Conservation (phyloP, 768 basidiomycete genomes). For the Boletus vinaceobasis region DNA sequence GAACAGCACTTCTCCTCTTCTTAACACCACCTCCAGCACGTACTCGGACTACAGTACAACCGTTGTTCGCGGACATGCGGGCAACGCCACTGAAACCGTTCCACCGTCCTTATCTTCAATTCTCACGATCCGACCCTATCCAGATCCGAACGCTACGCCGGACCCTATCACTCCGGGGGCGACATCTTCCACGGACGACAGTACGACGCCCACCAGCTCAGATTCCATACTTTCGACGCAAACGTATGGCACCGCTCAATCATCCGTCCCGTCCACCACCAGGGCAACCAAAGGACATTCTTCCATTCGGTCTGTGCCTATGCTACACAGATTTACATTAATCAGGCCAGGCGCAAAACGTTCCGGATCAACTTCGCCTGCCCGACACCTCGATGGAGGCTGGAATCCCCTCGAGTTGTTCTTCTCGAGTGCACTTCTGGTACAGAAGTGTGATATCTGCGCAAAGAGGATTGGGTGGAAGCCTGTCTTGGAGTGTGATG, state of each 20-base stretch:
- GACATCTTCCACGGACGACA: conserved; percentile 25
- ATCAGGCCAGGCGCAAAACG: conserved; percentile 76
- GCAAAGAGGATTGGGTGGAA: conserved; percentile 83
- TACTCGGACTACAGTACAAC: conserved; percentile 68
- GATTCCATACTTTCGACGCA: conserved; percentile 55
- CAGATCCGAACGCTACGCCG: conserved; percentile 46
- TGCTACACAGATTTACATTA: conserved; percentile 83
- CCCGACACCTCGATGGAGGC: conserved; percentile 32
- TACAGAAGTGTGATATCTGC: conserved; percentile 81
- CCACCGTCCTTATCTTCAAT: conserved; percentile 66
- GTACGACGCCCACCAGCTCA: conserved; percentile 38
- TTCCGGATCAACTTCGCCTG: conserved; percentile 28
- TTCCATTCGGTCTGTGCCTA: conserved; percentile 53
- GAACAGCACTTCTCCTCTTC: conserved; percentile 53
- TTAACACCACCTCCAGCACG: conserved; percentile 42
- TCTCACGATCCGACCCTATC: conserved; percentile 61
- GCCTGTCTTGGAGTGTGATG: conserved; percentile 82
- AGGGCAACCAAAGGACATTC: conserved; percentile 78
- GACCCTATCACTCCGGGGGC: conserved; percentile 40
- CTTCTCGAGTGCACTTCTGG: conserved; percentile 68
- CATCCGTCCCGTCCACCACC: conserved; percentile 48
- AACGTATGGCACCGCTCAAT: conserved; percentile 60
- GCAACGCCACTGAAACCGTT: conserved; percentile 36
- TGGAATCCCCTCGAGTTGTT: conserved; percentile 82
- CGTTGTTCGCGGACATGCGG: conserved; percentile 53